Conservation (phyloP, 2,329 filamentous ascomycete species). For the Penicillium sp. region DNA sequence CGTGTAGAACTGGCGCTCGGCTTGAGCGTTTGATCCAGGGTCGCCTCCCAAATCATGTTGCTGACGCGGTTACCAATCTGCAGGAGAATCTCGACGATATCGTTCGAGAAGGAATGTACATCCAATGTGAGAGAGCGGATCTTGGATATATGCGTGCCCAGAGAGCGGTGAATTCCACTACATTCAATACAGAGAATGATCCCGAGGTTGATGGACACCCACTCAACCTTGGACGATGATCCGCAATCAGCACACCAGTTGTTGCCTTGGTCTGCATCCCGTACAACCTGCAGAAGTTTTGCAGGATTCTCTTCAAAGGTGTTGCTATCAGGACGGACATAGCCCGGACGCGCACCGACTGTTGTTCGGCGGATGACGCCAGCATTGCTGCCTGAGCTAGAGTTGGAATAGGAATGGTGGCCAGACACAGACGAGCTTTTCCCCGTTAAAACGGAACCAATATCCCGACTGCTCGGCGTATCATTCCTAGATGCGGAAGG, state of each 20-base stretch:
- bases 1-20: slow-evolving; percentile 74
- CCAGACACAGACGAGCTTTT: slow-evolving; percentile 70
- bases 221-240: slow-evolving; percentile 88
- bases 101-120: slow-evolving; percentile 91
- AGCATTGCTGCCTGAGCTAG: slow-evolving; percentile 48
- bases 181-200: slow-evolving; percentile 98
- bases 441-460: slow-evolving; percentile 87
- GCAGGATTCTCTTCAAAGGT: slow-evolving; percentile 79
- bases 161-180: slow-evolving; percentile 91
- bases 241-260: slow-evolving; percentile 92
- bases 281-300: slow-evolving; percentile 79
- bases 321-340: slow-evolving; percentile 66
- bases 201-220: slow-evolving; percentile 97
- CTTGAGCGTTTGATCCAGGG: slow-evolving; percentile 70
- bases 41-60: slow-evolving; percentile 96
- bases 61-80: slow-evolving; percentile 91
- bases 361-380: slow-evolving; percentile 83
- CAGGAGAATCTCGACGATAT: slow-evolving; percentile 91
- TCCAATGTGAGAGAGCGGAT: slow-evolving; percentile 92
- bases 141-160: slow-evolving; percentile 97
- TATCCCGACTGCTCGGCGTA: slow-evolving; percentile 72
- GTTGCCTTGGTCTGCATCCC: slow-evolving; percentile 89
- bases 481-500: slow-evolving; percentile 48
- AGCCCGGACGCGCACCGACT: slow-evolving; percentile 79
- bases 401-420: slow-evolving; percentile 49